Evolutionary conservation across 495 filamentous ascomycete species (phyloP).

Genomic region (Venustampulla echinocandica): DNA sequence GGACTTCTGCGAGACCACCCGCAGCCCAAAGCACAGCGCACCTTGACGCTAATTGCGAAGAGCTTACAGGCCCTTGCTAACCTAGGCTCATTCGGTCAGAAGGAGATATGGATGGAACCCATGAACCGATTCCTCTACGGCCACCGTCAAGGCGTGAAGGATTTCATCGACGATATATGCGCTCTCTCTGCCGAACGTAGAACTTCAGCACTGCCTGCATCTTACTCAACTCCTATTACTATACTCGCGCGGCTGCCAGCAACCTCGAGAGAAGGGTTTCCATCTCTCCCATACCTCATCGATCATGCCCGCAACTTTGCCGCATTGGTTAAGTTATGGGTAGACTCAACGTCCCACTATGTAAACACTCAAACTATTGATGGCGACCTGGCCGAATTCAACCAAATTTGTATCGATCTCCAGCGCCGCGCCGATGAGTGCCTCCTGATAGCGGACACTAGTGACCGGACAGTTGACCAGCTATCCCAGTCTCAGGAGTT

Average conservation of each 20-base stretch:
- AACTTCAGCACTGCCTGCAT: conserved; percentile 60
- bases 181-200: conserved; percentile 64
- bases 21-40: conserved; percentile 75
- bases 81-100: conserved; percentile 85
- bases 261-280: conserved; percentile 85
- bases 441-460: conserved; percentile 59
- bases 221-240: conserved; percentile 86
- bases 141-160: conserved; percentile 68
- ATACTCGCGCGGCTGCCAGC: conserved; percentile 78
- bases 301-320: conserved; percentile 86
- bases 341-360: conserved; percentile 43
- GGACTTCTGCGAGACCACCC: conserved; percentile 83
- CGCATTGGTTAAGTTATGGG: conserved; percentile 81
- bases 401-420: conserved; percentile 61
- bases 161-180: conserved; percentile 81
- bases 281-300: conserved; percentile 87
- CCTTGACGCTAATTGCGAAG: conserved; percentile 90
- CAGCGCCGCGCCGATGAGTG: conserved; percentile 67
- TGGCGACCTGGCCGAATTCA: conserved; percentile 62
- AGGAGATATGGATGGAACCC: conserved; percentile 97
- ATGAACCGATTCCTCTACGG: conserved; percentile 75
- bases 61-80: conserved; percentile 92
- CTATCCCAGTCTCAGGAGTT: conserved; percentile 15
- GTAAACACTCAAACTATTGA: conserved; percentile 41
- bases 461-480: conserved; percentile 27